phyloP scores from a whole-genome alignment of 2,329 filamentous ascomycete genomes.

The Alternaria sp. region DNA sequence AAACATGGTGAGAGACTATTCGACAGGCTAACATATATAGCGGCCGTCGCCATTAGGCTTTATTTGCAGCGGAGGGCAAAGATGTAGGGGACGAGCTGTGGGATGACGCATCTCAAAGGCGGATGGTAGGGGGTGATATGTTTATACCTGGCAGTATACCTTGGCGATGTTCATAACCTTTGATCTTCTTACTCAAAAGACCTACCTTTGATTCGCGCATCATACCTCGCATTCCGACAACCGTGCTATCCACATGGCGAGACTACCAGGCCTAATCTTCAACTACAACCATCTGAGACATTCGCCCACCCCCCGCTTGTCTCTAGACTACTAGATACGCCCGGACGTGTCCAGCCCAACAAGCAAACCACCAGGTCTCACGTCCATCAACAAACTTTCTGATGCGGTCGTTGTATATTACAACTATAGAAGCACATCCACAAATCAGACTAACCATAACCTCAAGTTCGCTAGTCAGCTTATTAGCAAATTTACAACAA shows the following conservation, averaged over 20 bases:
- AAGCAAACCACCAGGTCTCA: neutral
- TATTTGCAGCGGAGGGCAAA: constrained; percentile 15
- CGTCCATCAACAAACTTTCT: neutral
- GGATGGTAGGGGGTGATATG: neutral
- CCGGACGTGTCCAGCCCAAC: neutral
- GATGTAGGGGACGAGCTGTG: neutral
- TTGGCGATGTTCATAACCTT: neutral
- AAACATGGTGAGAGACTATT: neutral
- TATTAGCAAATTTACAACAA: neutral
- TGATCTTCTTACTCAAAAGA: neutral
- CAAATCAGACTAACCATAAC: neutral
- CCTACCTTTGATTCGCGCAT: neutral
- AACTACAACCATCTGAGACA: neutral
- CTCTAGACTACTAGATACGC: neutral
- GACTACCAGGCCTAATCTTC: neutral
- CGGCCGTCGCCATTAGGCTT: constrained; percentile 10
- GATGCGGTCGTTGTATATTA: neutral
- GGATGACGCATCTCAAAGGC: too few species aligned
- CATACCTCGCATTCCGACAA: neutral
- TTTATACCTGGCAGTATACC: neutral
- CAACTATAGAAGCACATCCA: neutral
- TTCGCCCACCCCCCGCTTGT: neutral
- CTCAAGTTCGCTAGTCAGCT: neutral
- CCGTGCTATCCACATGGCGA: neutral
- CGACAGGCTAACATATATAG: constrained; percentile 5